These are phyloP conservation scores for Aspergillus persii DNA, from an alignment of 2,329 filamentous ascomycete species.

Conservation along the genomic window DNA sequence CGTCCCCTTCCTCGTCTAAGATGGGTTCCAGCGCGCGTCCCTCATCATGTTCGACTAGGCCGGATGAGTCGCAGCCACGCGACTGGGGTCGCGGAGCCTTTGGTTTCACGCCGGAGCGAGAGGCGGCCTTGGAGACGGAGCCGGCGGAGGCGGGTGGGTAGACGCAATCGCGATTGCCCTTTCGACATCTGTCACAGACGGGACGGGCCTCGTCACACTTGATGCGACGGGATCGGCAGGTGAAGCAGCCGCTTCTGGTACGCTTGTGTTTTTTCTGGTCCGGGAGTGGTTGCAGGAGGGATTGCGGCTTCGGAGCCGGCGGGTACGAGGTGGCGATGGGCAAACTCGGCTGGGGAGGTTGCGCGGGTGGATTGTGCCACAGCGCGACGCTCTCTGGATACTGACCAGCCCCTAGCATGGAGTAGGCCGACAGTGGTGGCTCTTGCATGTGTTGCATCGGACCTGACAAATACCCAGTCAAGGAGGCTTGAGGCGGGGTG, in stretches of 20 bases:
- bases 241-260: conserved; percentile 91
- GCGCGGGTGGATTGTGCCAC: conserved; percentile 39
- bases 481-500: conserved; percentile 28
- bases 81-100: conserved; percentile 38
- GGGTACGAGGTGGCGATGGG: conserved; percentile 15
- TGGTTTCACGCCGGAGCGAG: conserved; percentile 43
- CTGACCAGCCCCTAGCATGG: conserved; percentile 34
- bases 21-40: conserved; percentile 39
- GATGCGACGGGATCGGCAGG: conserved; percentile 82
- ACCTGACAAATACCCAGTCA: conserved; percentile 27
- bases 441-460: conserved; percentile 25
- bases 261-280: conserved; percentile 89
- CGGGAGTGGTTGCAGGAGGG: conserved; percentile 29
- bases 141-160: conserved; percentile 65
- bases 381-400: conserved; percentile 45
- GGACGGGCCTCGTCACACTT: conserved; percentile 93
- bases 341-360: conserved; percentile 15
- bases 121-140: conserved; percentile 44
- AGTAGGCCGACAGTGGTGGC: conserved; percentile 30
- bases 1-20: conserved; percentile 42
- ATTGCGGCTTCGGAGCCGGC: conserved; percentile 29
- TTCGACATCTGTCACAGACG: conserved; percentile 85
- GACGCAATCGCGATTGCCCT: conserved; percentile 84
- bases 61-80: conserved; percentile 52
- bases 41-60: conserved; percentile 46